Conservation (phyloP, 345 rosid genomes). For the Hibiscus syriacus region DNA sequence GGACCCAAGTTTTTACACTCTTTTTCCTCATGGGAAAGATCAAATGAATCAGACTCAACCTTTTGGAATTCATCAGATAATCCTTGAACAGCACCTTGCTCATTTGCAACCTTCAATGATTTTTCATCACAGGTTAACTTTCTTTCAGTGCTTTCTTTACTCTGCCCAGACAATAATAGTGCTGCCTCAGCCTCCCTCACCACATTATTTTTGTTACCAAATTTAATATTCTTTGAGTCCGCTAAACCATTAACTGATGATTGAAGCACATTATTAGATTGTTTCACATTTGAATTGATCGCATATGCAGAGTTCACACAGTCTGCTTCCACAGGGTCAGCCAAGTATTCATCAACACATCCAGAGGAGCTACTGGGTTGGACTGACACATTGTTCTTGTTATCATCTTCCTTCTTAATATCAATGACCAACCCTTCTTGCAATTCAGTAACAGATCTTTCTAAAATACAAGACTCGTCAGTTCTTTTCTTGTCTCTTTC, state of each 20-base stretch:
- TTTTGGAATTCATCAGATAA: constrained; percentile 14
- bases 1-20: constrained; percentile 11
- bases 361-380: constrained; percentile 32
- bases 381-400: constrained; percentile 7
- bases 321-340: constrained; percentile 31
- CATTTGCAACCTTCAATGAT: constrained; percentile 6
- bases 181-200: constrained; percentile 8
- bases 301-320: constrained; percentile 22
- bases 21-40: constrained; percentile 17
- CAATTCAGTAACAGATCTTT: constrained; percentile 10
- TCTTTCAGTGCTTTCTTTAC: constrained; percentile 15
- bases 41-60: constrained; percentile 15
- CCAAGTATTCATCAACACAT: constrained; percentile 33
- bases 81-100: not conserved
- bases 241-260: constrained; percentile 14
- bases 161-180: constrained; percentile 6
- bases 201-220: constrained; percentile 9
- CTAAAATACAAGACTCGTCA: constrained; percentile 8
- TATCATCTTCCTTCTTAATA: constrained; percentile 12
- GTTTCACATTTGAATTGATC: constrained; percentile 7
- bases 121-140: constrained; percentile 10
- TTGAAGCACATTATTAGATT: constrained; percentile 12
- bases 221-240: constrained; percentile 4
- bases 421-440: constrained; percentile 6
- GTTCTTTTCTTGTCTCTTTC: constrained; percentile 7